A percentile compares a stretch with the other conserved stretches of the same genome.
Evolutionary conservation across 2,329 filamentous ascomycete genomes (phyloP).

Genomic region (Fusarium sp.): DNA sequence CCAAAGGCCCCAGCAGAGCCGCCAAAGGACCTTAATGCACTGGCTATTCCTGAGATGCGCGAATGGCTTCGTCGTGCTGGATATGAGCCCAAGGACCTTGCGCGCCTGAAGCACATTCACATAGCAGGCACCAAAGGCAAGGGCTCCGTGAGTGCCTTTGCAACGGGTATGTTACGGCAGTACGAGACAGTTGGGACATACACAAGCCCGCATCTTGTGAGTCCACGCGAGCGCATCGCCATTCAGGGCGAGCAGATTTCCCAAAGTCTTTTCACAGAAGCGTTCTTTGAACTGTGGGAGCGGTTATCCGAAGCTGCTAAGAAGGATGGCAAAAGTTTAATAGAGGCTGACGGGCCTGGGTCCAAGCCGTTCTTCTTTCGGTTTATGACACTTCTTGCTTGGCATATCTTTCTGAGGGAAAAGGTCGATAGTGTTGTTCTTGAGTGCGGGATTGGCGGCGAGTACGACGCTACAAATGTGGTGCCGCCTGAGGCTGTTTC

Average conservation of each 20-base stretch:
- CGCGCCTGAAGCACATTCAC: constrained; percentile 72
- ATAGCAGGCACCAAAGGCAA: constrained; percentile 96
- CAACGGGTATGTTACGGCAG: constrained; percentile 78
- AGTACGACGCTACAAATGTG: constrained; percentile 93
- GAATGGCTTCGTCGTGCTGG: constrained; percentile 82
- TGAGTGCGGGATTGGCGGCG: constrained; percentile 94
- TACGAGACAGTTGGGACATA: constrained; percentile 75
- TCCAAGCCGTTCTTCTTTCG: constrained; percentile 93
- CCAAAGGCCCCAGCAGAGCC: constrained; percentile 55
- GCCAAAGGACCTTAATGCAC: constrained; percentile 71
- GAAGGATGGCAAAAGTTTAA: constrained; percentile 51
- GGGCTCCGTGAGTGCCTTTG: constrained; percentile 87
- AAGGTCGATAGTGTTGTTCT: constrained; percentile 83
- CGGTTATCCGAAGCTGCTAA: constrained; percentile 58
- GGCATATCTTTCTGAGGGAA: constrained; percentile 83
- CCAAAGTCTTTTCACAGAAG: constrained; percentile 76
- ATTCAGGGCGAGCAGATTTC: constrained; percentile 80
- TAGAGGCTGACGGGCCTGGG: constrained; percentile 64
- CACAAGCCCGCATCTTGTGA: constrained; percentile 87
- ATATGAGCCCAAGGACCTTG: constrained; percentile 68
- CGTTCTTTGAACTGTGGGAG: constrained; percentile 90
- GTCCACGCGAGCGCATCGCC: constrained; percentile 85
- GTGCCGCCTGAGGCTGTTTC: constrained; percentile 72
- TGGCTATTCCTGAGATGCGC: constrained; percentile 84
- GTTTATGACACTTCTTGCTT: constrained; percentile 88